These are phyloP conservation scores for Isoetes engelmannii DNA, from an alignment of 83 land plant genomes.

Conservation along the genomic window DNA sequence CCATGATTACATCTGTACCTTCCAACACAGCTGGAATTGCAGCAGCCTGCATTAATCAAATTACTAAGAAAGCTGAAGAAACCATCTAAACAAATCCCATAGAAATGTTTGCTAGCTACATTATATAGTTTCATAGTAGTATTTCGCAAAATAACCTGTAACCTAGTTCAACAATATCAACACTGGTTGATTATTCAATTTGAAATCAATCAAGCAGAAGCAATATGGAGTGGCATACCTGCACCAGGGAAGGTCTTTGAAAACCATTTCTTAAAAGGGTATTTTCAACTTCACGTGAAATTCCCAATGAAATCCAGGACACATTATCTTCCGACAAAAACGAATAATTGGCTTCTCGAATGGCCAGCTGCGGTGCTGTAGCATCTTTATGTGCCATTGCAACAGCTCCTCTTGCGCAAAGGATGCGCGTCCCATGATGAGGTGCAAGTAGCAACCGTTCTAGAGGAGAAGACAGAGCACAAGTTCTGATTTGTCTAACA, in stretches of 20 bases:
- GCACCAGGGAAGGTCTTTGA: constrained; percentile 52
- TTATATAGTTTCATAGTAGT: background rate
- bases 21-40: constrained; percentile 55
- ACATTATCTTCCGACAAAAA: constrained; percentile 49
- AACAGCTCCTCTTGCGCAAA: too few relatives aligned
- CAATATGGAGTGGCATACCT: constrained; percentile 29
- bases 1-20: constrained; percentile 71
- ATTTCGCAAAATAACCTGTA: background rate
- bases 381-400: too few relatives aligned
- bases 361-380: too few relatives aligned
- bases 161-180: background rate
- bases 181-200: background rate
- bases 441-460: too few relatives aligned
- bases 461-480: too few relatives aligned
- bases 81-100: constrained; percentile 13
- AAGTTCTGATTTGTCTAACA: too few relatives aligned
- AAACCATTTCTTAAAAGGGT: constrained; percentile 39
- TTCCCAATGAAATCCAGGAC: constrained; percentile 54
- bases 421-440: too few relatives aligned
- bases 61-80: constrained; percentile 9
- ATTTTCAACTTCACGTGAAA: constrained; percentile 39
- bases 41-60: constrained; percentile 52
- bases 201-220: background rate
- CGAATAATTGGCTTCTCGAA: background rate
- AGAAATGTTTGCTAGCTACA: constrained; percentile 12